Evolutionary conservation across 2,329 filamentous ascomycete species (phyloP).

Genomic region (Colletotrichum liaoningense): DNA sequence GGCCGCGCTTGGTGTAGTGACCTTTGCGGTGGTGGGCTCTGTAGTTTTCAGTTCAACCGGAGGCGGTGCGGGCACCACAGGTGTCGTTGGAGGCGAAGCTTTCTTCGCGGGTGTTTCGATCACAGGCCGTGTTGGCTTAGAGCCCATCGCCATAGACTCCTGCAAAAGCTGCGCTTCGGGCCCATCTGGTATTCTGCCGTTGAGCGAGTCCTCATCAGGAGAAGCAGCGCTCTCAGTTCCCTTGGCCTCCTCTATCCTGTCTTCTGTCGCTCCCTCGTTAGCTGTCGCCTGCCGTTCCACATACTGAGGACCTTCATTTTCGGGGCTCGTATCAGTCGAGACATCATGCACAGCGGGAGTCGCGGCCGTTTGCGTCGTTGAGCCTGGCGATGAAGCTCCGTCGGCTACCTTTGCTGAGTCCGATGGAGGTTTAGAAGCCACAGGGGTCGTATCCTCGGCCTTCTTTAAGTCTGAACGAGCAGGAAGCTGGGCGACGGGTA

Average conservation of each 20-base stretch:
- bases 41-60: neutral
- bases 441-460: conserved; percentile 37
- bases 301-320: conserved; percentile 72
- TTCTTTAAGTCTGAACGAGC: conserved; percentile 48
- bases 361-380: conserved; percentile 78
- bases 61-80: neutral
- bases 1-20: neutral
- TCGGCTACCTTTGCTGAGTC: conserved; percentile 54
- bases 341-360: conserved; percentile 76
- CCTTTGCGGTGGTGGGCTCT: neutral
- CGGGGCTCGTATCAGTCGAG: conserved; percentile 81
- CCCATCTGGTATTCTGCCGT: conserved; percentile 40
- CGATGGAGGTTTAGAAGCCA: conserved; percentile 48
- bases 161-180: conserved; percentile 58
- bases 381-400: conserved; percentile 66
- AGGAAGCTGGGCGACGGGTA: neutral
- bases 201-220: conserved; percentile 27
- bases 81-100: conserved; percentile 5
- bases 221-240: conserved; percentile 15
- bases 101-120: conserved; percentile 28
- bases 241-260: conserved; percentile 41
- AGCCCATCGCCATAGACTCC: conserved; percentile 49
- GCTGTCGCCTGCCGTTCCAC: conserved; percentile 57
- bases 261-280: conserved; percentile 48
- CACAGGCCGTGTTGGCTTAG: conserved; percentile 25